These are phyloP conservation scores for Penicillium atrosanguineum DNA, from an alignment of 495 filamentous ascomycete species.

Conservation along the genomic window DNA sequence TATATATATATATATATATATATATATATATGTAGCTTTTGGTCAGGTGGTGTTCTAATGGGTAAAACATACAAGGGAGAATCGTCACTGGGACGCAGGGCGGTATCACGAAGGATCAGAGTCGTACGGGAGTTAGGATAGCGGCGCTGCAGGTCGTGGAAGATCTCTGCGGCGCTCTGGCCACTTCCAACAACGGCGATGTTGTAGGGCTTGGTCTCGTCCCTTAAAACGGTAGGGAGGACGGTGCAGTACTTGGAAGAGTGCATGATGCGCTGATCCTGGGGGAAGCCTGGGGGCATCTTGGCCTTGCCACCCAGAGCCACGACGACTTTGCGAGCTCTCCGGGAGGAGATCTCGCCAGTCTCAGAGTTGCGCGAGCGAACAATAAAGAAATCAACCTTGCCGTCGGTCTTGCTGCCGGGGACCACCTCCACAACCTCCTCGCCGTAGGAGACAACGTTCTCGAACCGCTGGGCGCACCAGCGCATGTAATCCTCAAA, in stretches of 20 bases:
- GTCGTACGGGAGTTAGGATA: slow-evolving; percentile 78
- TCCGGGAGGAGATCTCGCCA: slow-evolving; percentile 50
- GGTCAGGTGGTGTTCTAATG: neutral
- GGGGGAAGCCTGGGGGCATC: slow-evolving; percentile 66
- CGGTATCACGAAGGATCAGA: slow-evolving; percentile 74
- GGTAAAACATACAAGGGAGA: slow-evolving; percentile 80
- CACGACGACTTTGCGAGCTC: slow-evolving; percentile 78
- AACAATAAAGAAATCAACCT: slow-evolving; percentile 55
- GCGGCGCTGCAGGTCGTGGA: slow-evolving; percentile 76
- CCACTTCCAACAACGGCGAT: slow-evolving; percentile 85
- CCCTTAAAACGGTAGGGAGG: slow-evolving; percentile 57
- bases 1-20: too few relatives aligned
- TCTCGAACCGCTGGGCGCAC: slow-evolving; percentile 79
- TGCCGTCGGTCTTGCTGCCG: slow-evolving; percentile 32
- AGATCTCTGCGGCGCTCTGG: slow-evolving; percentile 94
- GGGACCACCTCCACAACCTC: slow-evolving; percentile 62
- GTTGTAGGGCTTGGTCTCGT: slow-evolving; percentile 57
- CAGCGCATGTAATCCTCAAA: slow-evolving; percentile 95
- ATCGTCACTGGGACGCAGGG: slow-evolving; percentile 87
- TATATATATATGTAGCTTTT: too few relatives aligned
- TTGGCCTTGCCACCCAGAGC: slow-evolving; percentile 80
- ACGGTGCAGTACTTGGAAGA: slow-evolving; percentile 80
- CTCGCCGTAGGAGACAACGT: slow-evolving; percentile 73
- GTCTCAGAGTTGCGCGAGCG: slow-evolving; percentile 51
- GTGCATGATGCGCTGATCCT: slow-evolving; percentile 71